Conservation (phyloP, 108 stramenopile species). For the Cyclostephanos tholiformis region DNA sequence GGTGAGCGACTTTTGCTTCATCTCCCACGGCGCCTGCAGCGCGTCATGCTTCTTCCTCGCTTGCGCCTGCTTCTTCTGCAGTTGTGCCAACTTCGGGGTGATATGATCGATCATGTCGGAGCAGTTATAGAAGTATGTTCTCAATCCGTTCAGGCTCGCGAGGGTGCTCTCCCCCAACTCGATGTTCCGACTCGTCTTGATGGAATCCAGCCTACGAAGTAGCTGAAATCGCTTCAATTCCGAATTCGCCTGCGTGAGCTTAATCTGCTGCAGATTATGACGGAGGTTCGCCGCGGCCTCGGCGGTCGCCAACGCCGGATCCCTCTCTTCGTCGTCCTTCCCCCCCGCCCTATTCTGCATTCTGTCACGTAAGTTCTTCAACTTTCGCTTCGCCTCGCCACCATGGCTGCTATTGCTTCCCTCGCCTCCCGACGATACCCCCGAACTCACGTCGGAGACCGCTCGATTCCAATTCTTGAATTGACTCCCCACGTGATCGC, state of each 20-base stretch:
- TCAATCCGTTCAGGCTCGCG: conserved; percentile 74
- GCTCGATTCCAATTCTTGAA: conserved; percentile 47
- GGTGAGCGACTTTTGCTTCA: conserved; percentile 61
- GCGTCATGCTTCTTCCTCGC: conserved; percentile 59
- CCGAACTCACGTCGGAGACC: conserved; percentile 15
- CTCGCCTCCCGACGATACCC: conserved; percentile 14
- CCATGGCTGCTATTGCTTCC: conserved; percentile 32
- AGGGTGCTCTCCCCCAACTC: conserved; percentile 82
- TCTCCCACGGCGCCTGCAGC: conserved; percentile 69
- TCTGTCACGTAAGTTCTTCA: conserved; percentile 20
- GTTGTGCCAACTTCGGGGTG: conserved; percentile 57
- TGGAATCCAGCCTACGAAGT: conserved; percentile 70
- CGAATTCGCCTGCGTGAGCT: conserved; percentile 78
- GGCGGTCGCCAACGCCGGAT: conserved; percentile 48
- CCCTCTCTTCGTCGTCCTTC: conserved; percentile 43
- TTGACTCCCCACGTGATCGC: conserved; percentile 78
- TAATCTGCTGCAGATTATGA: conserved; percentile 75
- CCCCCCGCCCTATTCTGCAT: conserved; percentile 17
- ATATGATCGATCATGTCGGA: conserved; percentile 68
- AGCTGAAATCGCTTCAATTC: conserved; percentile 87
- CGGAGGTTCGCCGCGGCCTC: conserved; percentile 72
- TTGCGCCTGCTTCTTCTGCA: conserved; percentile 70
- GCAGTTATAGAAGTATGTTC: conserved; percentile 77
- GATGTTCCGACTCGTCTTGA: conserved; percentile 87
- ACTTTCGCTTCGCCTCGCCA: conserved; percentile 31